Conservation (phyloP, 345 rosid genomes). For the Salix koriyanagi region DNA sequence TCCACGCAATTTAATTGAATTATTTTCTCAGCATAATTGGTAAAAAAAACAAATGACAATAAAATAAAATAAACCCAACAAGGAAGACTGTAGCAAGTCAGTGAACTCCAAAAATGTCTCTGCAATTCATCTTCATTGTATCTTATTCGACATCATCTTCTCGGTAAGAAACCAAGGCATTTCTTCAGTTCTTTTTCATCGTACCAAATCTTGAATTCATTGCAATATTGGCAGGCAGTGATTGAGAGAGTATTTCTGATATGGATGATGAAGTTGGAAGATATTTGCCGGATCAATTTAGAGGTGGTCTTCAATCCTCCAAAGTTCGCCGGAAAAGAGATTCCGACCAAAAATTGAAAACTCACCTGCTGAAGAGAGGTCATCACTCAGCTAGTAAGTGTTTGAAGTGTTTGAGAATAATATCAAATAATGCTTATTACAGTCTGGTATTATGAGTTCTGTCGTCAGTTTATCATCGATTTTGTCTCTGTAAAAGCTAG, state of each 20-base stretch:
- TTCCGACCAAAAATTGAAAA: background rate
- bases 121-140: background rate
- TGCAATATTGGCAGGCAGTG: background rate
- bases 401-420: too few relatives aligned
- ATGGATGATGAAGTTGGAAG: background rate
- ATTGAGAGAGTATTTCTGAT: background rate
- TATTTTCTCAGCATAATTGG: too few relatives aligned
- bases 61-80: background rate
- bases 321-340: background rate
- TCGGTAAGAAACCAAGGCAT: background rate
- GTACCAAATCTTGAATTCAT: background rate
- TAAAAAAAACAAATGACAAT: too few relatives aligned
- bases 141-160: background rate
- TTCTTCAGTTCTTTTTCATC: background rate
- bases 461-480: too few relatives aligned
- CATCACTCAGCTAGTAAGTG: background rate
- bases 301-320: background rate
- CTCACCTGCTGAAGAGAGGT: background rate
- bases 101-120: background rate
- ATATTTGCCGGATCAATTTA: background rate
- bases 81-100: background rate
- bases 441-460: too few relatives aligned
- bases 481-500: too few relatives aligned
- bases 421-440: too few relatives aligned
- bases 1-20: too few relatives aligned